A percentile compares a stretch with the other conserved stretches of the same genome.
Conservation (phyloP, 257 asterid species). For the Solanum commersonii region DNA sequence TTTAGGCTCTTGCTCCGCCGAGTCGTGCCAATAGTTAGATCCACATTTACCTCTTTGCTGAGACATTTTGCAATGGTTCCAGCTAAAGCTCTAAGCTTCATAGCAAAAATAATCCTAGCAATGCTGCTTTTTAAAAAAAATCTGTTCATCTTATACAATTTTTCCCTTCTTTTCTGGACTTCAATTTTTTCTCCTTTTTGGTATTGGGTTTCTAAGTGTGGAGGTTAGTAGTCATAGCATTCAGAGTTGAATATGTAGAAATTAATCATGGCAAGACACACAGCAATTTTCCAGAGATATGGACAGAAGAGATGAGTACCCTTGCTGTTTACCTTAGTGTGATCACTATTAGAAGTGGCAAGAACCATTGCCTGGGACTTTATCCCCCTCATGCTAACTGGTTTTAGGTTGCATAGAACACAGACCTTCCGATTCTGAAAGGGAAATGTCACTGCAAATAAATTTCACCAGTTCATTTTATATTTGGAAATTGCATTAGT, state of each 20-base stretch:
- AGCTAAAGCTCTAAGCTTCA: not conserved
- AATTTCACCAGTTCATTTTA: not conserved
- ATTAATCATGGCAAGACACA: not conserved
- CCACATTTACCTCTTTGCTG: not conserved
- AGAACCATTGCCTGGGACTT: slow-evolving; percentile 98
- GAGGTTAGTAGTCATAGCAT: not conserved
- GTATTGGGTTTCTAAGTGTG: not conserved
- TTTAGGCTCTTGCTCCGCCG: not conserved
- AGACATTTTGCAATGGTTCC: not conserved
- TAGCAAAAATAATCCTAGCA: not conserved
- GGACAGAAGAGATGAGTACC: not conserved
- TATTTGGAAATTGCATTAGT: not conserved
- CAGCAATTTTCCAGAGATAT: not conserved
- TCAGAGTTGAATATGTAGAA: not conserved
- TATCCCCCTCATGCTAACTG: slow-evolving; percentile 85
- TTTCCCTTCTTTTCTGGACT: not conserved
- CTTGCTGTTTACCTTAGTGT: slow-evolving; percentile 47
- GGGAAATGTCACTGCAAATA: not conserved
- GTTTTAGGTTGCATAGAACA: slow-evolving; percentile 95
- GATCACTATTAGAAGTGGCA: slow-evolving; percentile 74
- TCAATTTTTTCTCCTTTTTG: not conserved
- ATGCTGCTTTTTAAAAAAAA: not conserved
- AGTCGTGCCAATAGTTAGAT: not conserved
- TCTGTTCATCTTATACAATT: not conserved
- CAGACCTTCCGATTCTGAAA: slow-evolving; percentile 89